Percentiles rank a stretch among this genome's conserved stretches.
Conservation (phyloP, 345 rosid genomes). For the Noccaea bulbosa region DNA sequence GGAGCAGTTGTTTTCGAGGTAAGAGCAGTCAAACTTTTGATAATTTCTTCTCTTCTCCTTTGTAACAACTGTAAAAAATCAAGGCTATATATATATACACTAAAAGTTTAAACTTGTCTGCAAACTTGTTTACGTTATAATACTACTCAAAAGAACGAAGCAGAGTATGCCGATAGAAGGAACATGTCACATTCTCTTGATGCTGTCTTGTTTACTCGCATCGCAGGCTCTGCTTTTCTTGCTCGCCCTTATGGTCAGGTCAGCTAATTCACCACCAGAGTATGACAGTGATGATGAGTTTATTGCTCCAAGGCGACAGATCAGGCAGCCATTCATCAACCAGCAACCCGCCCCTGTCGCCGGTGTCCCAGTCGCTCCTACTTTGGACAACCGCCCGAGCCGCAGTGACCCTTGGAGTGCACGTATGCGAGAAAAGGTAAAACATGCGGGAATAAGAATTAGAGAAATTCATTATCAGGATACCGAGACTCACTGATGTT, state of each 20-base stretch:
- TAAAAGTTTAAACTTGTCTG: background rate
- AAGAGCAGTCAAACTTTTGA: conserved; percentile 34
- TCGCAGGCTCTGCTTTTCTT: conserved; percentile 84
- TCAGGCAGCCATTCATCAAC: conserved; percentile 81
- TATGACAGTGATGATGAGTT: conserved; percentile 97
- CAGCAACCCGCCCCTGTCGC: conserved; percentile 70
- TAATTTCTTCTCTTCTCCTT: background rate
- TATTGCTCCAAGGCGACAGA: conserved; percentile 74
- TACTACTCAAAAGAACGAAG: conserved; percentile 2
- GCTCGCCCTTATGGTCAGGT: conserved; percentile 78
- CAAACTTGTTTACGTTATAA: background rate
- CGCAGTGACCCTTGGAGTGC: conserved; percentile 99
- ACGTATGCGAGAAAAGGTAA: conserved; percentile 99
- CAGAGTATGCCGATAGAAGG: conserved; percentile 4
- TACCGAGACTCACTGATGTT: conserved; percentile 23
- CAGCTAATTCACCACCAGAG: conserved; percentile 75
- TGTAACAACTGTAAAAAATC: background rate
- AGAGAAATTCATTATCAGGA: background rate
- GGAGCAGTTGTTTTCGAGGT: conserved; percentile 89
- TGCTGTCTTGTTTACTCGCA: conserved; percentile 44
- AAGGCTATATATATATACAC: background rate
- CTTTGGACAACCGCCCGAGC: conserved; percentile 85
- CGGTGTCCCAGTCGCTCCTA: conserved; percentile 80
- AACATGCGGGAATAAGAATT: too few species aligned
- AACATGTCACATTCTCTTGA: background rate